Evolutionary conservation across 2,329 filamentous ascomycete genomes (phyloP).

Genomic region (Pezicula radicicola): DNA sequence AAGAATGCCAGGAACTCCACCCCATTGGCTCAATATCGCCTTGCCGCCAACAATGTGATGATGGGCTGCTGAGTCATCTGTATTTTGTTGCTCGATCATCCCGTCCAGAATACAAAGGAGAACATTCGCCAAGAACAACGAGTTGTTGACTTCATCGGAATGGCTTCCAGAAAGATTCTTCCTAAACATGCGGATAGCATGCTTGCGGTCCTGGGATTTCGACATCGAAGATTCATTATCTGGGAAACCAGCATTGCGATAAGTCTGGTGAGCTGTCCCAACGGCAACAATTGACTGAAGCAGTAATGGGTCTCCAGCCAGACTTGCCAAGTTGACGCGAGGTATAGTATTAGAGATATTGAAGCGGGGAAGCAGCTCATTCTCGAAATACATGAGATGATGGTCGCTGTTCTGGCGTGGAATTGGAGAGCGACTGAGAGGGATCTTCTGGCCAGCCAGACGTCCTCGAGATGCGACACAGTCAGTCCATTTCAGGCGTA

Average conservation of each 20-base stretch:
- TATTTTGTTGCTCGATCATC: constrained; percentile 22
- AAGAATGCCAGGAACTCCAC: constrained; percentile 18
- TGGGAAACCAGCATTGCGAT: constrained; percentile 14
- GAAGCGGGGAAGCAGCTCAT: constrained; percentile 24
- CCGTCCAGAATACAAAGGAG: constrained; percentile 36
- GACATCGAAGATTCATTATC: constrained; percentile 16
- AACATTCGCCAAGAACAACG: constrained; percentile 39
- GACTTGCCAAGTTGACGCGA: constrained; percentile 17
- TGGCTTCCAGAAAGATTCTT: constrained; percentile 26
- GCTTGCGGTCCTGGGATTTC: constrained; percentile 23
- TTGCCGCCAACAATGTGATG: constrained; percentile 24
- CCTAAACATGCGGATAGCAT: constrained; percentile 28
- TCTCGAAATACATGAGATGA: constrained; percentile 25
- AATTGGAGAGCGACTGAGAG: constrained; percentile 22
- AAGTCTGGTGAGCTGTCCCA: constrained; percentile 22
- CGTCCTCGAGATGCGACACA: constrained; percentile 32
- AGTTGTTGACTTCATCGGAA: constrained; percentile 27
- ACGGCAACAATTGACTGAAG: constrained; percentile 22
- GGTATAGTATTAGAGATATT: constrained; percentile 24
- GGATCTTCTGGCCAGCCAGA: constrained; percentile 27
- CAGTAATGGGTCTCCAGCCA: constrained; percentile 21
- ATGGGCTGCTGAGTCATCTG: constrained; percentile 19
- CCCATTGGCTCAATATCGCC: constrained; percentile 25
- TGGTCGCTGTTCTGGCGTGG: constrained; percentile 23
- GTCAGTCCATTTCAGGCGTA: constrained; percentile 38